Evolutionary conservation across 2,329 filamentous ascomycete genomes (phyloP), one percentile per base, ranked within the genome.

Genomic region (Xylaria sp.): DNA sequence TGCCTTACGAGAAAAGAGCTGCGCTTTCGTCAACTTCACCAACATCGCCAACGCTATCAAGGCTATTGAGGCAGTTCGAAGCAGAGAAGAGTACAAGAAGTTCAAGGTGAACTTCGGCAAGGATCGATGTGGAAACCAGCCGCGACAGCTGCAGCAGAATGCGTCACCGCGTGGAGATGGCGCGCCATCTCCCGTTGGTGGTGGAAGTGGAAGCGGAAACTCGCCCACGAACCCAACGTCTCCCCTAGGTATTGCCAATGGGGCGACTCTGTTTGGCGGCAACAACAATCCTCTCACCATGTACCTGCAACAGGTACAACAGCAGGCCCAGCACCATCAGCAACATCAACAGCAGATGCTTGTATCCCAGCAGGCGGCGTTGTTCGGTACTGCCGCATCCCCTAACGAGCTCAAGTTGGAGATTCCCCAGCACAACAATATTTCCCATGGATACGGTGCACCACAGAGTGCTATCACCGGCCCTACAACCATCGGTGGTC

Each of bases 41-140:
- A 99, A 99, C 78, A 99, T 99, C 73, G 94, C 94, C 72, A 99
- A 99, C 69, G 94, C 94, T 54, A 99, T 99, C 81, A 99, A 99
- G 80, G 94, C 94, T 0, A 99, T 99, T 66, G 94, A 99, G 76
- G 94, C 92, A 19, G 87, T 99, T 65, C 87, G 94, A 59, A 90
- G 92, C 71, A 92, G 92, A 72, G 94, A 97, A 49, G 94, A 99
- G 71, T 99, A 99, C 82, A 91, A 87, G 76, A 88, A 94, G 69
- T 99, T 99, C 86, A 99, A 99, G 83, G 93, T 99, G 74, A 99
- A 99, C 80, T 99, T 99, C 73, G 94, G 94, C 76, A 99, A 99
- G 79, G 94, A 99, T 73, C 87, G 94, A 59, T 99, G 94, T 70
- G 94, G 94, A 67, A 99, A 99, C 77, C 89, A 94, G 55, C 94